Base-by-base conservation (phyloP, 2,329 filamentous ascomycete genomes). In the Colletotrichum lupini region DNA sequence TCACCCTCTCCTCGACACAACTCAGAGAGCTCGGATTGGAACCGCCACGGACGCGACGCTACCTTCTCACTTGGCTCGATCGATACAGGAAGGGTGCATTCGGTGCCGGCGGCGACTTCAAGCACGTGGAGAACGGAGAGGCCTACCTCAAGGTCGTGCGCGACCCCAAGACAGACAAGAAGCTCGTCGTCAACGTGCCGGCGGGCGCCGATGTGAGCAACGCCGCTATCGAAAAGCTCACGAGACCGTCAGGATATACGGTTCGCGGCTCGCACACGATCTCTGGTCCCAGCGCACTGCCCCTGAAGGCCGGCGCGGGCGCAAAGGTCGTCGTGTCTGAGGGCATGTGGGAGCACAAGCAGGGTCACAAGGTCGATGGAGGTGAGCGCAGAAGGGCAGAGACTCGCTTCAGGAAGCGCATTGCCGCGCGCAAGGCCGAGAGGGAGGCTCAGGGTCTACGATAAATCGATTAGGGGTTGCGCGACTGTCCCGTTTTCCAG, bases 291-390 rank as follows among this genome's bases (percentile, higher is more conserved):
- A 93, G 92, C 78, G 89, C 95, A 6, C 86, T 92, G 80, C 90
- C 91, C 5, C 80, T 95, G 32, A 92, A 93, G 82, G 90, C 89
- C 1, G 88, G 90, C 1, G 84, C 86, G 53, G 91, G 90, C 9
- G 94, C 92, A 12, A 86, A 88, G 64, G 87, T 98, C 77, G 87
- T 88, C 75, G 88, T 94, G 26, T 91, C 92, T 69, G 95, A 98
- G 82, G 95, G 96, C 11, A 93, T 98, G 87, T 98, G 96, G 97
- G 96, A 98, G 86, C 88, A 95, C 79, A 92, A 89, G 81, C 89
- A 92, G 78, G 96, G 97, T 32, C 91, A 91, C 79, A 98, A 98
- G 92, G 92, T 99, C 77, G 95, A 98, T 83, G 97, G 97, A 80
- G 97, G 97, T 87, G 97, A 99, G 88, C 92, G 97, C 82, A 91